Evolutionary conservation across 495 filamentous ascomycete species (phyloP), one percentile per base, ranked within the genome.

Genomic region (Penicillium ochrochloron): DNA sequence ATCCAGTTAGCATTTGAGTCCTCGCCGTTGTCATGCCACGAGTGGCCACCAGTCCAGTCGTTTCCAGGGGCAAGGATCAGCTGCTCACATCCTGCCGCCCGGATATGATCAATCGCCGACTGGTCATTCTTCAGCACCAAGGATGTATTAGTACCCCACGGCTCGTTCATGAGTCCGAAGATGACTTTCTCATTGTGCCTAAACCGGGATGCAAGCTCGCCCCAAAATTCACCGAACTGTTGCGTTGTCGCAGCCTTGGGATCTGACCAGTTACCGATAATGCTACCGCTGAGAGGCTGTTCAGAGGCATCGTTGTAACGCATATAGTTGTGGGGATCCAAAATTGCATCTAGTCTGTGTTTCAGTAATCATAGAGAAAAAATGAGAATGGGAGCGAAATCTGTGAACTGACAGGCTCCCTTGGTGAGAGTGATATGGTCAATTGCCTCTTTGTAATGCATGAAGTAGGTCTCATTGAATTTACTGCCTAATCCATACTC

Each of bases 111-210:
- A 11, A 46, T 46, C 0, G 42, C 42, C 7, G 42, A 8, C 42
- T 46, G 42, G 17, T 46, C 42, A 23, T 46, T 46, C 8, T 46
- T 46, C 8, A 46, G 42, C 5, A 46, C 42, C 42, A 23, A 46
- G 42, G 42, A 46, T 46, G 42, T 46, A 21, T 46, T 46, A 21
- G 42, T 46, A 10, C 42, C 42, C 42, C 42, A 46, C 2, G 42
- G 42, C 19, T 46, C 42, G 19, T 46, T 46, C 42, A 46, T 46
- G 42, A 46, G 42, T 11, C 42, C 42, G 42, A 46, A 46, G n/a
- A 46, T 46, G 42, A 46, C 42, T 46, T 46, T 46, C 19, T 46
- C 42, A 46, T 46, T 46, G 19, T 46, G 42, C 42, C 19, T 46
- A 11, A 46, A 46, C 19, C 42, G 42, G 8, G 42, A 46, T 46